These are phyloP conservation scores for Botrytis medusae DNA, from an alignment of 2,329 filamentous ascomycete species.

Conservation along the genomic window DNA sequence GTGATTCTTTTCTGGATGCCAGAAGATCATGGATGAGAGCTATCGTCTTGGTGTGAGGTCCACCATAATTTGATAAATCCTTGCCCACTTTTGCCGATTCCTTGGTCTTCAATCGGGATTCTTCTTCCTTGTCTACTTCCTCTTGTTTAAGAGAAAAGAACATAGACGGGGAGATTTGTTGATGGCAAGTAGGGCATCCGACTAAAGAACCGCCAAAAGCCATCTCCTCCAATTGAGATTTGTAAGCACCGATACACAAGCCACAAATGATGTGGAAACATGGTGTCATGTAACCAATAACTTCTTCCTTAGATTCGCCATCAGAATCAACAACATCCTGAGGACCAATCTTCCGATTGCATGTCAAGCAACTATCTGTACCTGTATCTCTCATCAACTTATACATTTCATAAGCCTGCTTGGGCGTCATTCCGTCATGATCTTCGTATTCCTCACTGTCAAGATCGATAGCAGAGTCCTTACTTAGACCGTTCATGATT, in stretches of 20 bases:
- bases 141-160: slow-evolving; percentile 65
- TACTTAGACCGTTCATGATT: slow-evolving; percentile 76
- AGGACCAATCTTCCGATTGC: slow-evolving; percentile 62
- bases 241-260: slow-evolving; percentile 64
- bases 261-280: slow-evolving; percentile 86
- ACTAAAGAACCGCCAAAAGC: slow-evolving; percentile 45
- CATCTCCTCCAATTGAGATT: slow-evolving; percentile 50
- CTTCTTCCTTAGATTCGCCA: slow-evolving; percentile 55
- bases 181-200: slow-evolving; percentile 68
- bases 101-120: slow-evolving; percentile 33
- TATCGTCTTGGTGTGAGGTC: slow-evolving; percentile 89
- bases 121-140: slow-evolving; percentile 37
- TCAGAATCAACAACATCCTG: slow-evolving; percentile 59
- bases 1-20: slow-evolving; percentile 61
- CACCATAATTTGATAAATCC: slow-evolving; percentile 67
- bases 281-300: slow-evolving; percentile 76
- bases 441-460: slow-evolving; percentile 66
- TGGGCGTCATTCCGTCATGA: slow-evolving; percentile 59
- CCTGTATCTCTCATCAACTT: slow-evolving; percentile 80
- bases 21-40: slow-evolving; percentile 76
- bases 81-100: slow-evolving; percentile 53
- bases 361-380: slow-evolving; percentile 70
- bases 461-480: slow-evolving; percentile 82
- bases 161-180: slow-evolving; percentile 61
- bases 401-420: slow-evolving; percentile 82